phyloP scores from a whole-genome alignment of 371 early-diverging fungal species.

The Mortierella sp. region DNA sequence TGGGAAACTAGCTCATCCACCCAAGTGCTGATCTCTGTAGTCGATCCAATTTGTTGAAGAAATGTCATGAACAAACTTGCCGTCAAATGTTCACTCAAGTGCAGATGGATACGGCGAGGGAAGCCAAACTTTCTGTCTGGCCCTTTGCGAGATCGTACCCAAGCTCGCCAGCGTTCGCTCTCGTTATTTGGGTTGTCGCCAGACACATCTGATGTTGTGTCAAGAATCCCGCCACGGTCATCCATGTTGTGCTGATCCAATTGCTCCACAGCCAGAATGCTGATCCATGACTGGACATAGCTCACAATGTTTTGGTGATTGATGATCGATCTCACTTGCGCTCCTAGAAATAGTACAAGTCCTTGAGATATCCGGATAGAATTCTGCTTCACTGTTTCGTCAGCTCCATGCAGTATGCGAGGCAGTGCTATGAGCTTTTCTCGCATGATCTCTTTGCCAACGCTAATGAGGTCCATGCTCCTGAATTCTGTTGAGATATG shows the following conservation, averaged over 20 bases:
- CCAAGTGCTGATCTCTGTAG: conserved; percentile 37
- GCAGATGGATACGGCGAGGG: conserved; percentile 36
- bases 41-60: conserved; percentile 39
- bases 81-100: conserved; percentile 35
- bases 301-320: conserved; percentile 26
- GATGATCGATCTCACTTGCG: conserved; percentile 25
- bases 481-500: conserved; percentile 10
- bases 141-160: conserved; percentile 25
- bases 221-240: conserved; percentile 33
- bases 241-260: conserved; percentile 49
- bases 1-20: conserved; percentile 25
- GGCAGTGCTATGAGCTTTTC: conserved; percentile 35
- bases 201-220: background rate
- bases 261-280: conserved; percentile 32
- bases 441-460: conserved; percentile 41
- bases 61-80: conserved; percentile 24
- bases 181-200: background rate
- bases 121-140: conserved; percentile 40
- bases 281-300: conserved; percentile 37
- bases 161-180: conserved; percentile 24
- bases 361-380: conserved; percentile 25
- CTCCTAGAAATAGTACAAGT: conserved; percentile 28
- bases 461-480: conserved; percentile 12
- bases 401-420: conserved; percentile 34
- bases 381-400: conserved; percentile 31